Evolutionary conservation across 768 basidiomycete species (phyloP).

Genomic region (Pulveroboletus sp.): DNA sequence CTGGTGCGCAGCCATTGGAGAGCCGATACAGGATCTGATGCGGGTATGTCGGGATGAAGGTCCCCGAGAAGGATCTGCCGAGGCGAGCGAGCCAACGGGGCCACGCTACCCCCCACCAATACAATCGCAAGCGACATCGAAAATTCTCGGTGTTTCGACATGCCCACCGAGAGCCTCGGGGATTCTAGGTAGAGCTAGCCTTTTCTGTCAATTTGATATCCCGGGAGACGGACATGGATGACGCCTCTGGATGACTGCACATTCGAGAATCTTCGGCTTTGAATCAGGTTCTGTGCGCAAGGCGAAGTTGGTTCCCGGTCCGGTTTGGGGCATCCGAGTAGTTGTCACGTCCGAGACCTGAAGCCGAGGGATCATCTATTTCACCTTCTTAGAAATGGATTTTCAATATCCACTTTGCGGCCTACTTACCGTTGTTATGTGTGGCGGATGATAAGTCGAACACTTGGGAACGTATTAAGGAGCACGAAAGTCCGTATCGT

Average conservation of each 20-base stretch:
- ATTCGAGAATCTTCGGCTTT: slow-evolving; percentile 24
- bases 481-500: slow-evolving; percentile 7
- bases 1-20: slow-evolving; percentile 39
- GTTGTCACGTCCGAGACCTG: background rate
- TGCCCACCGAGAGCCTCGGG: slow-evolving; percentile 13
- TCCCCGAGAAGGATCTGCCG: slow-evolving; percentile 39
- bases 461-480: slow-evolving; percentile 1
- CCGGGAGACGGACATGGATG: slow-evolving; percentile 15
- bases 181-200: background rate
- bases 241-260: slow-evolving; percentile 22
- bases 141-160: slow-evolving; percentile 32
- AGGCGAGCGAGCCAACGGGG: slow-evolving; percentile 12
- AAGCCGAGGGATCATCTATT: slow-evolving; percentile 1
- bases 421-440: slow-evolving; percentile 10
- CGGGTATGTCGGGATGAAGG: slow-evolving; percentile 40
- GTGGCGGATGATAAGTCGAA: slow-evolving; percentile 7
- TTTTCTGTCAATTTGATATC: slow-evolving; percentile 24
- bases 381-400: too few relatives aligned
- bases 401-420: slow-evolving; percentile 23
- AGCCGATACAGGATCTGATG: slow-evolving; percentile 63
- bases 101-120: slow-evolving; percentile 19
- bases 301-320: background rate
- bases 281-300: slow-evolving; percentile 21
- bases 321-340: slow-evolving; percentile 4
- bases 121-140: slow-evolving; percentile 24